Conservation (phyloP, 106 monocot species). For the Apostasia ramifera region DNA sequence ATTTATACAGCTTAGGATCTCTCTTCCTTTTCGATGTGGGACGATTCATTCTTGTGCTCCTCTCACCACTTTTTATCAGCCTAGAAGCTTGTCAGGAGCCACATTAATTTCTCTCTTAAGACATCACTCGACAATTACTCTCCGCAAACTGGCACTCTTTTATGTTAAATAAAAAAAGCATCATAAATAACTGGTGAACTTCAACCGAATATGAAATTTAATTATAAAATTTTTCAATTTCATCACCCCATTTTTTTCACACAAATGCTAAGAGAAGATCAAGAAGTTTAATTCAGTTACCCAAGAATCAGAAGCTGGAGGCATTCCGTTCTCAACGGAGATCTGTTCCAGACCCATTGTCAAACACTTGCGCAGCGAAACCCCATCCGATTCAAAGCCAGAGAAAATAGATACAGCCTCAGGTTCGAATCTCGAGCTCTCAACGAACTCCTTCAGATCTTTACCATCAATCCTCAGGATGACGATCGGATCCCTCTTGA, state of each 20-base stretch:
- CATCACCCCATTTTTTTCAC: no score
- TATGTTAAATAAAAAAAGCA: not conserved
- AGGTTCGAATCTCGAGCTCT: constrained; percentile 53
- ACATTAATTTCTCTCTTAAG: no score
- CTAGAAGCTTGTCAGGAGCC: no score
- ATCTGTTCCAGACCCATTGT: constrained; percentile 39
- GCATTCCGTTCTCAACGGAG: constrained; percentile 79
- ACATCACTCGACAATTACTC: no score
- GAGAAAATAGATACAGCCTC: constrained; percentile 52
- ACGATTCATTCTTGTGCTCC: no score
- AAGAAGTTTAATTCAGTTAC: constrained; percentile 27
- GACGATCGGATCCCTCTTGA: constrained; percentile 84
- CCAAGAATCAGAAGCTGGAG: constrained; percentile 81
- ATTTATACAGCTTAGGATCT: no score
- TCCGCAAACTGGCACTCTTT: no score
- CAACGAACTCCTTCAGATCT: constrained; percentile 67
- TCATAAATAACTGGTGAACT: not conserved
- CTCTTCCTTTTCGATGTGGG: no score
- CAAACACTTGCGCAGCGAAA: constrained; percentile 39
- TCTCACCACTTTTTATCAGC: no score
- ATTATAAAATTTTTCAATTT: no score
- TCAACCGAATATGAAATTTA: no score
- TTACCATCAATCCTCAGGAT: constrained; percentile 90
- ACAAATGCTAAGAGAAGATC: not conserved
- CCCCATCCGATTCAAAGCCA: constrained; percentile 26